Evolutionary conservation across 768 basidiomycete species (phyloP), one percentile per base, ranked within the genome.

Genomic region (Naganishia onofrii): DNA sequence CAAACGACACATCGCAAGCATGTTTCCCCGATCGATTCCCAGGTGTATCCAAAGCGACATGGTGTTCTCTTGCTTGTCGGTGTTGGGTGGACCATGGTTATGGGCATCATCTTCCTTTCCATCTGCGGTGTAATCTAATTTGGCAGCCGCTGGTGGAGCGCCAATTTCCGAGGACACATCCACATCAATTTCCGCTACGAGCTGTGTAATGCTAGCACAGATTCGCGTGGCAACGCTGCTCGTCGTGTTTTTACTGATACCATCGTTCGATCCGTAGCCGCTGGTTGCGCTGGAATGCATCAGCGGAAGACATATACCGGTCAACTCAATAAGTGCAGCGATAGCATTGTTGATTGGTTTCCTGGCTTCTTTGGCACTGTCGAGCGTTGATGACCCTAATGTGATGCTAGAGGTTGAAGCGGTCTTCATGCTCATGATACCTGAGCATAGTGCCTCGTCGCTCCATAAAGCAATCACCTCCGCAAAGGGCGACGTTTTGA

Each of bases 381-480:
- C 23, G 19, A n/a, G 60, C 13, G 42, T 38, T 7, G 32, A 10
- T 3, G 23, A 26, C 34, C 2, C 60, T 8, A 17, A 9, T 17
- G 7, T 44, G 15, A 26, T 28, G 21, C 42, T 44, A 15, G 15
- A 2, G 15, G n/a, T 0, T 23, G 26, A 63, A 21, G 21, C 13
- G 23, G 28, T 46, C 26, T 51, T 23, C 48, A 51, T 8, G 23
- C 21, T n/a, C 60, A n/a, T 42, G 38, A 63, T 42, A 13, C 36
- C 38, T 23, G 23, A 19, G 29, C 23, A 63, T 29, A 63, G 60
- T 15, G 60, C 60, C 26, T 63, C 60, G 8, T 15, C 15, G 29
- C 60, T 63, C 23, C 60, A 63, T 8, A 63, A 26, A 36, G 60
- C 60, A 19, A 63, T 36, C 38, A 63, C 60, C 38, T 63, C 60